These are phyloP conservation scores for Lavandula angustifolia DNA, from an alignment of 257 asterid genomes.

Conservation along the genomic window DNA sequence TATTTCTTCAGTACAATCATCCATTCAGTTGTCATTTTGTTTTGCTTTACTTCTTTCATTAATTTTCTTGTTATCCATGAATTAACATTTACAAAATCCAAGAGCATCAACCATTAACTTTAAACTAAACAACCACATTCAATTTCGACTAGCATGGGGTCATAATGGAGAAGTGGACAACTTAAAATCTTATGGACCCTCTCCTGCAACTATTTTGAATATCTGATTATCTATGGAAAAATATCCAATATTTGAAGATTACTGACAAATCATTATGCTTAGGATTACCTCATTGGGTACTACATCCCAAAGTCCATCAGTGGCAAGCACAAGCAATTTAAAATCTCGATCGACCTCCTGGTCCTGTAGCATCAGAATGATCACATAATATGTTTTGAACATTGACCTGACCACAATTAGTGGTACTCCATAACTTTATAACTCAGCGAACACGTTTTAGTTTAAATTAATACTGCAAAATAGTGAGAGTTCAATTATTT, in stretches of 20 bases:
- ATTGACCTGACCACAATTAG: conserved; percentile 2
- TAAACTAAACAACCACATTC: not conserved
- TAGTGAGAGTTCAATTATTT: not conserved
- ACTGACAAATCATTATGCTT: conserved; percentile 14
- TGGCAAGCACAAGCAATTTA: conserved; percentile 89
- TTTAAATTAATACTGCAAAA: not conserved
- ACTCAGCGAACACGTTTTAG: not conserved
- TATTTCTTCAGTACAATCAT: not conserved
- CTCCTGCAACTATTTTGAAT: not conserved
- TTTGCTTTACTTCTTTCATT: too few species aligned
- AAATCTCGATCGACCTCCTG: conserved; percentile 78
- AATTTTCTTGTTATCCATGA: too few species aligned
- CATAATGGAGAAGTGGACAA: not conserved
- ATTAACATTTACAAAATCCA: not conserved
- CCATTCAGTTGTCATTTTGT: not conserved
- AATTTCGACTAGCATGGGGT: not conserved
- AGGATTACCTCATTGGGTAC: conserved; percentile 78
- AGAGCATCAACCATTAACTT: not conserved
- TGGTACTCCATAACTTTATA: not conserved
- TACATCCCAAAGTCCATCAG: conserved; percentile 98
- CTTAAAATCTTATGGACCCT: not conserved
- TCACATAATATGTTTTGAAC: conserved; percentile 1
- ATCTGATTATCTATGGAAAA: not conserved
- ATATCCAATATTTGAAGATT: not conserved
- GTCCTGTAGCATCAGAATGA: conserved; percentile 57